These are phyloP conservation scores for Cryptosporidium ryanae DNA, from an alignment of 169 alveolate species.

Conservation along the genomic window DNA sequence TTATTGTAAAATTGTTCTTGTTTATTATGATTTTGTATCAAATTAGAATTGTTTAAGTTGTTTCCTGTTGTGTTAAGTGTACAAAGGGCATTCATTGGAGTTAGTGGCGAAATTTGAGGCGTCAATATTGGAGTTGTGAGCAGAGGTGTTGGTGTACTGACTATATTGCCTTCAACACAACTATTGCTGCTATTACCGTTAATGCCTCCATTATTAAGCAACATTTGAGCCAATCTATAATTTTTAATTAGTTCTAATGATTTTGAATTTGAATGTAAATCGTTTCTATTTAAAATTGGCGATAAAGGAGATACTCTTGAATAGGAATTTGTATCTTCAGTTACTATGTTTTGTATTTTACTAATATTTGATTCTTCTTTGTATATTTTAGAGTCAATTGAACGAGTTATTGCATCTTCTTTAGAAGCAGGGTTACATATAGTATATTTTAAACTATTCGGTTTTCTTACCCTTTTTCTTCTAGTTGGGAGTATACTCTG, in stretches of 20 bases:
- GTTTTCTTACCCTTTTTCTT: conserved; percentile 31
- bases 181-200: background rate
- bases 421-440: no score
- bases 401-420: background rate
- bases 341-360: background rate
- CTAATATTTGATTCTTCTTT: background rate
- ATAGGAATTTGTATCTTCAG: background rate
- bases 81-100: conserved; percentile 22
- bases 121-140: background rate
- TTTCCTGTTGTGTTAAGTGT: conserved; percentile 4
- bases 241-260: conserved; percentile 25
- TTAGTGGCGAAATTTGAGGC: conserved; percentile 3
- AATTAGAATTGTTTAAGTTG: conserved; percentile 2
- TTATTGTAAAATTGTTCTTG: conserved; percentile 19
- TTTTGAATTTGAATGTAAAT: conserved; percentile 9
- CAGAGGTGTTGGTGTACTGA: conserved; percentile 1
- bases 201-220: conserved; percentile 2
- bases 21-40: conserved; percentile 20
- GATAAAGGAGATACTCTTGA: no score
- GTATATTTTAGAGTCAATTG: background rate
- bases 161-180: background rate
- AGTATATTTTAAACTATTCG: conserved; percentile 22
- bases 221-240: conserved; percentile 60
- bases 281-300: no score
- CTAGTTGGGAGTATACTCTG: background rate